phyloP scores from a whole-genome alignment of 139 green algal species.

The Choricystis sp. region DNA sequence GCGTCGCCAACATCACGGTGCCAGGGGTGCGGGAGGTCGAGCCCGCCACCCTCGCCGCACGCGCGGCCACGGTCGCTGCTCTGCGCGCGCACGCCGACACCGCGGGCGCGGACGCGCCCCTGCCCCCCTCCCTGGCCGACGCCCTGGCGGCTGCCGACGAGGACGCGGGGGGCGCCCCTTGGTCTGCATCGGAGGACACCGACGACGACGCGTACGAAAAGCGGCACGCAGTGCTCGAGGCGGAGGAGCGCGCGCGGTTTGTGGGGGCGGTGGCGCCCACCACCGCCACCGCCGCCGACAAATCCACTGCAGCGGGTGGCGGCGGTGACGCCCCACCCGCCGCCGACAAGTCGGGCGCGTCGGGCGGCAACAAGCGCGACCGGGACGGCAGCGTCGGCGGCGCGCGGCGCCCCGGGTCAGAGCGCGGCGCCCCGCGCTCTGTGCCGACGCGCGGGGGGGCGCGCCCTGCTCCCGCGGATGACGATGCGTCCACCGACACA shows the following conservation, averaged over 20 bases:
- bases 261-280: not conserved
- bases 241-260: conserved; percentile 8
- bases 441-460: no score
- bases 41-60: conserved; percentile 6
- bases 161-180: conserved; percentile 4
- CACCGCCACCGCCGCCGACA: no score
- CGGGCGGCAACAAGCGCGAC: not conserved
- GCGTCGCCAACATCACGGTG: conserved; percentile 11
- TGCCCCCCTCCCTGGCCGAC: not conserved
- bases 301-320: no score
- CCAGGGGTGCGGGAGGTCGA: conserved; percentile 12
- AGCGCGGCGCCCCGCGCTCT: no score
- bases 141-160: not conserved
- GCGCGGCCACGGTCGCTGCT: conserved; percentile 10
- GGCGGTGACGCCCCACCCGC: no score
- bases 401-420: no score
- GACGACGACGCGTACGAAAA: conserved; percentile 14
- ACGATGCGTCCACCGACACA: no score
- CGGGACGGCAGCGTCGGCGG: not conserved
- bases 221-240: conserved; percentile 10
- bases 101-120: no score
- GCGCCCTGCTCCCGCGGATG: no score
- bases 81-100: not conserved
- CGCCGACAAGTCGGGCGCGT: not conserved
- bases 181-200: conserved; percentile 11